A percentile compares a stretch with the other conserved stretches of the same genome.
Conservation (phyloP, 371 early-diverging fungal genomes). For the Mortierella sp. region DNA sequence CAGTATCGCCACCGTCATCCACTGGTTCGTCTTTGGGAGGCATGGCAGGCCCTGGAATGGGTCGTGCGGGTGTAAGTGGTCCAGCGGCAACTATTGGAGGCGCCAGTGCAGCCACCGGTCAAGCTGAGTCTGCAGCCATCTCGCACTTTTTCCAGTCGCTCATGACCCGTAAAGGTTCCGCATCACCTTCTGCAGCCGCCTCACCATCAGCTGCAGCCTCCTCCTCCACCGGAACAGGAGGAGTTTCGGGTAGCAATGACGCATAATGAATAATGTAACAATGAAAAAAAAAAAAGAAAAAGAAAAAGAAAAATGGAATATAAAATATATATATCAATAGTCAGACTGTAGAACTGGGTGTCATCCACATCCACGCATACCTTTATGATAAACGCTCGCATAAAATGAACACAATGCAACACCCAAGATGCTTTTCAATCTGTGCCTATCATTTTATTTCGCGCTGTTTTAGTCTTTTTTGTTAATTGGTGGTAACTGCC, state of each 20-base stretch:
- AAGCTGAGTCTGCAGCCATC: constrained; percentile 80
- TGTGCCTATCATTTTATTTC: not conserved
- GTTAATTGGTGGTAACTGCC: constrained; percentile 37
- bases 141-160: constrained; percentile 92
- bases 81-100: constrained; percentile 24
- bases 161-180: constrained; percentile 71
- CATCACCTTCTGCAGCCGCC: constrained; percentile 10
- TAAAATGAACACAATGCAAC: not conserved
- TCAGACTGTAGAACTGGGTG: not conserved
- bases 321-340: not conserved
- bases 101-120: constrained; percentile 38
- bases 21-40: constrained; percentile 25
- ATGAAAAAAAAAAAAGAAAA: constrained; percentile 9
- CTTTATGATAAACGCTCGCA: not conserved
- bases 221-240: constrained; percentile 6
- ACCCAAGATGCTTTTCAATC: not conserved
- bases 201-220: constrained; percentile 1
- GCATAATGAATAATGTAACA: constrained; percentile 22
- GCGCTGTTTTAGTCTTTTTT: not conserved
- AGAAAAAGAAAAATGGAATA: not conserved
- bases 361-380: not conserved
- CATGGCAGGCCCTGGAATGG: constrained; percentile 17
- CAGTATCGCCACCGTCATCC: constrained; percentile 23
- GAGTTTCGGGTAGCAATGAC: constrained; percentile 10
- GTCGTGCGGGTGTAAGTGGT: constrained; percentile 2